Evolutionary conservation across 768 basidiomycete genomes (phyloP), one percentile per base, ranked within the genome.

Genomic region (Lactifluus echinatus): DNA sequence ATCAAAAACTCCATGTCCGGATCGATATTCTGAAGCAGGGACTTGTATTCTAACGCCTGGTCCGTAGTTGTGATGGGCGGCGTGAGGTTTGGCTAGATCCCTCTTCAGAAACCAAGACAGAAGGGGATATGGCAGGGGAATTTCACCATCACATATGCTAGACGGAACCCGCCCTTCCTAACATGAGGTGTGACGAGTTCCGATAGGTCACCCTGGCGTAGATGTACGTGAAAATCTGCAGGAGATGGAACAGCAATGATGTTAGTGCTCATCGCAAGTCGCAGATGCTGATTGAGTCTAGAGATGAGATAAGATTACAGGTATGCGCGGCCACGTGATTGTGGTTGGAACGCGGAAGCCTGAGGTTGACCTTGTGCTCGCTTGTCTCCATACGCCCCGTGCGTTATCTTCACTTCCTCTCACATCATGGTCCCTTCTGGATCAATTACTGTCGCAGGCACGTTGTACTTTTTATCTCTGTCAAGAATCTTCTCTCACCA

Each of bases 181-280:
- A 99, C 89, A 75, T 97, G 93, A 15, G 93, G 91, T 5, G 85
- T 84, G 36, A 98, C 93, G 14, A 98, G 79, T 53, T 80, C 73
- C 24, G 87, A 85, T 62, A 99, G 73, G 31, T 80, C 72, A 28
- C 89, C 93, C 69, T 98, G 92, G 40, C 96, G 83, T 28, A 99
- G 83, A 70, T 99, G 95, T 63, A 97, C 94, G 75, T 99, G 96
- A 67, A 96, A 95, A 75, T 93, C 92, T 31, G 89, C 87, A 15
- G 92, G 90, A 2, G 87, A 81, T 14, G 72, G 60, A 39, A 86
- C 69, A 12, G 74, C 67, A 61, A 84, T 72, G 40, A 73, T 72
- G 72, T 76, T 58, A 46, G 50, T 56, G 50, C 64, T 61, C 70
- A 71, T 73, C 58, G 60, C 19, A 62, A 34, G 59, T 12, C 39